These are phyloP conservation scores for Pleurotus djamor DNA, from an alignment of 768 basidiomycete species.

Conservation along the genomic window DNA sequence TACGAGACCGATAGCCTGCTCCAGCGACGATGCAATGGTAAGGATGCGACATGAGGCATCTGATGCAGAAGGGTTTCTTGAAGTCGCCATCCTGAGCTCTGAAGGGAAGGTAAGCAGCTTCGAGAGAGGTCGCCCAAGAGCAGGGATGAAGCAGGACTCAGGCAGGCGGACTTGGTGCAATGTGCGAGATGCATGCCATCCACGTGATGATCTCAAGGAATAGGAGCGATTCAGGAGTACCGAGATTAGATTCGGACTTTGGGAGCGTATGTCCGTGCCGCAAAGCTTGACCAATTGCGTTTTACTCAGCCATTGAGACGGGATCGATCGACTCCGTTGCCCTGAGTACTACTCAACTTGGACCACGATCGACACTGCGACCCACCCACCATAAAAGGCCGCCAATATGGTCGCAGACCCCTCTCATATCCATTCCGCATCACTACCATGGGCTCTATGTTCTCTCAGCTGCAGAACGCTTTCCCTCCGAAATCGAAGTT, in stretches of 20 bases:
- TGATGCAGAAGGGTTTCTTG: not conserved
- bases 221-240: not conserved
- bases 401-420: no score
- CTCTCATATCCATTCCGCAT: not conserved
- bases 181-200: not conserved
- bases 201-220: not conserved
- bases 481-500: conserved; percentile 21
- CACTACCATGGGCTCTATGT: not conserved
- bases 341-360: no score
- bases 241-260: no score
- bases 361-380: no score
- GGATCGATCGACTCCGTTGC: no score
- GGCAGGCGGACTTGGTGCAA: not conserved
- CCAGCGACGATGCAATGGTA: conserved; percentile 23
- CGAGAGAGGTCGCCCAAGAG: not conserved
- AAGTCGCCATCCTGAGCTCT: not conserved
- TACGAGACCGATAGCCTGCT: conserved; percentile 24
- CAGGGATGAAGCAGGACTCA: not conserved
- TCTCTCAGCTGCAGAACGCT: not conserved
- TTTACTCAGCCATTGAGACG: no score
- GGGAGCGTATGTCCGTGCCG: no score
- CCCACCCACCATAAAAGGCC: no score
- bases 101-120: not conserved
- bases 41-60: conserved; percentile 29
- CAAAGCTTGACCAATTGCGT: no score